phyloP scores from a whole-genome alignment of 352 stramenopile genomes.

The Phytophthora pisi region DNA sequence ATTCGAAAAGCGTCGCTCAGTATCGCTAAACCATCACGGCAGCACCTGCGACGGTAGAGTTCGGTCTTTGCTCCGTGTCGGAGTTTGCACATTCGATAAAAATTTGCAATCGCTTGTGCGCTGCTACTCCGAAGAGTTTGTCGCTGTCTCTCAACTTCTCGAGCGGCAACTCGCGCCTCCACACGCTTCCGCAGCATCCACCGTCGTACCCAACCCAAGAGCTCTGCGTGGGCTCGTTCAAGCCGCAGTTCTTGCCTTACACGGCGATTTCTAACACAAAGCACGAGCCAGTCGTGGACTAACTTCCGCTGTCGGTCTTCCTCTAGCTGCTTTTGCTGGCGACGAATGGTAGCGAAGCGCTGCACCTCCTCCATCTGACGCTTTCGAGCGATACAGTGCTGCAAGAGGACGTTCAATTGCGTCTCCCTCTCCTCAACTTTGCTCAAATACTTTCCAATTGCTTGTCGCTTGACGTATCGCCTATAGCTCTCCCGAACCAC shows the following conservation, averaged over 20 bases:
- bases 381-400: conserved; percentile 16
- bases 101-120: conserved; percentile 6
- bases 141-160: conserved; percentile 6
- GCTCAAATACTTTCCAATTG: conserved; percentile 27
- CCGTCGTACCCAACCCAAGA: conserved; percentile 17
- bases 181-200: conserved; percentile 19
- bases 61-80: conserved; percentile 4
- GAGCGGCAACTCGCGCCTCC: conserved; percentile 7
- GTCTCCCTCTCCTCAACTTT: conserved; percentile 18
- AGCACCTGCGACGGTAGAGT: neutral
- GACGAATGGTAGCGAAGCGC: conserved; percentile 12
- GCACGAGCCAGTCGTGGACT: conserved; percentile 10
- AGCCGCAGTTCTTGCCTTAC: conserved; percentile 5
- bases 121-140: conserved; percentile 5
- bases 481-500: conserved; percentile 25
- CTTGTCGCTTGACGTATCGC: conserved; percentile 19
- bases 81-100: conserved; percentile 14
- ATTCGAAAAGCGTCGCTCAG: conserved; percentile 1
- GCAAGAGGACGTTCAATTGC: conserved; percentile 13
- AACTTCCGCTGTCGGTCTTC: conserved; percentile 11
- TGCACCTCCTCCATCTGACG: conserved; percentile 22
- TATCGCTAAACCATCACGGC: conserved; percentile 7
- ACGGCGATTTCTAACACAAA: conserved; percentile 1
- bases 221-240: conserved; percentile 7
- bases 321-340: conserved; percentile 3